These are phyloP conservation scores for Hamamelis virginiana DNA, from an alignment of 164 flowering plant genomes.

Conservation along the genomic window DNA sequence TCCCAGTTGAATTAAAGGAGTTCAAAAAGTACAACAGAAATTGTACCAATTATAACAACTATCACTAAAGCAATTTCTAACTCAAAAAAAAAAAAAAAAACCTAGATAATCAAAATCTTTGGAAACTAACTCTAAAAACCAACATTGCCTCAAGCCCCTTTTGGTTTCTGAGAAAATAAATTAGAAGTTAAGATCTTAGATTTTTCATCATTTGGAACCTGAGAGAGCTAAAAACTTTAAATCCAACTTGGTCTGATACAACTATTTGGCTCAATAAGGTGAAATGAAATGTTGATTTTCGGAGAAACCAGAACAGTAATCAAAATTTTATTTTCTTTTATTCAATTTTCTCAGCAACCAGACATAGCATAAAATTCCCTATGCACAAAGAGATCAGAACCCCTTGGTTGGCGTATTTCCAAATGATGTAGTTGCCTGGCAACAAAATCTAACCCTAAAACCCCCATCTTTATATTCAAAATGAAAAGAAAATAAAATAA, in stretches of 20 bases:
- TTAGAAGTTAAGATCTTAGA: no score
- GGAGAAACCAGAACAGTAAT: no score
- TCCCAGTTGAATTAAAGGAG: not conserved
- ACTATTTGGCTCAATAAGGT: no score
- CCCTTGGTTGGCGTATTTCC: not conserved
- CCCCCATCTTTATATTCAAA: not conserved
- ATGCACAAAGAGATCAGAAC: not conserved
- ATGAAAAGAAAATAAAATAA: not conserved
- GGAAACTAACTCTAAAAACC: not conserved
- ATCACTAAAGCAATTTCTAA: not conserved
- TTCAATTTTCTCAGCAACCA: not conserved
- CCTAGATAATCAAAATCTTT: not conserved
- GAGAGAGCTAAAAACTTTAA: no score
- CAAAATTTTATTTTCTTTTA: no score
- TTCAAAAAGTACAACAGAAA: not conserved
- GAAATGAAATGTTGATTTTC: no score
- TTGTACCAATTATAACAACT: not conserved
- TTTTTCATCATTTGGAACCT: not conserved
- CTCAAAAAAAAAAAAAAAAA: not conserved
- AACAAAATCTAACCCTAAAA: not conserved
- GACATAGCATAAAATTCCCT: not conserved
- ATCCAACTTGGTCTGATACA: no score
- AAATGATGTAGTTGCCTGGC: no score
- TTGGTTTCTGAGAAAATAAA: not conserved
- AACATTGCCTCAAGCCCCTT: not conserved